Evolutionary conservation across 108 stramenopile genomes (phyloP).

Genomic region (Conticribra guillardii): DNA sequence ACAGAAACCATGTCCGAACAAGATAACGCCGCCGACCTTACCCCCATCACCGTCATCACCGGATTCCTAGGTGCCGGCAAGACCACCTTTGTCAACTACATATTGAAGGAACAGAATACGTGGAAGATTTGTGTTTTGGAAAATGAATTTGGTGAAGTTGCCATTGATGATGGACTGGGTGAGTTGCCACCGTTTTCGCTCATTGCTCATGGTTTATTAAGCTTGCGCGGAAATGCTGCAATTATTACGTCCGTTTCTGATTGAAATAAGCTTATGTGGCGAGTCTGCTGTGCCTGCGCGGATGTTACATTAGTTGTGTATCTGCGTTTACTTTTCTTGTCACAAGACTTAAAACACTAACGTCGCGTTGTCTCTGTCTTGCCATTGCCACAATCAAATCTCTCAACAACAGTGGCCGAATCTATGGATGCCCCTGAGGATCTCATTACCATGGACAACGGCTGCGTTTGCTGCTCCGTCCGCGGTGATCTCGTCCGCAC

Average conservation of each 20-base stretch:
- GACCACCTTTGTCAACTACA: slow-evolving; percentile 98
- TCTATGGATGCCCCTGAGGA: slow-evolving; percentile 94
- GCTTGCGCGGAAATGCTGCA: too few relatives aligned
- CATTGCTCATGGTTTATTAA: not conserved
- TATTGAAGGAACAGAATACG: slow-evolving; percentile 95
- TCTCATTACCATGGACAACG: slow-evolving; percentile 99
- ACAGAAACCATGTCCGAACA: slow-evolving; percentile 46
- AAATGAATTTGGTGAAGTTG: slow-evolving; percentile 98
- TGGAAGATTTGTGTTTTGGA: slow-evolving; percentile 98
- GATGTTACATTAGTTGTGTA: too few relatives aligned
- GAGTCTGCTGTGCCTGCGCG: too few relatives aligned
- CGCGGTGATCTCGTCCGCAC: slow-evolving; percentile 97
- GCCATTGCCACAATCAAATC: too few relatives aligned
- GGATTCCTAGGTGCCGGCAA: slow-evolving; percentile 96
- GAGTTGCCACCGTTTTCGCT: slow-evolving; percentile 20
- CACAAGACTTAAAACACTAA: too few relatives aligned
- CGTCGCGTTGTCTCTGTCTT: not conserved
- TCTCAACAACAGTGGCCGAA: slow-evolving; percentile 93
- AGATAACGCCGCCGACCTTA: slow-evolving; percentile 48
- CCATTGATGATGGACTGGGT: slow-evolving; percentile 95
- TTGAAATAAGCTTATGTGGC: too few relatives aligned
- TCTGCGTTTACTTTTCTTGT: too few relatives aligned
- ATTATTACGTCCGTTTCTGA: too few relatives aligned
- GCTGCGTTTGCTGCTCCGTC: slow-evolving; percentile 99
- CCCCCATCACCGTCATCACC: slow-evolving; percentile 93